phyloP scores from a whole-genome alignment of 345 rosid species.

The Ceriops decandra region DNA sequence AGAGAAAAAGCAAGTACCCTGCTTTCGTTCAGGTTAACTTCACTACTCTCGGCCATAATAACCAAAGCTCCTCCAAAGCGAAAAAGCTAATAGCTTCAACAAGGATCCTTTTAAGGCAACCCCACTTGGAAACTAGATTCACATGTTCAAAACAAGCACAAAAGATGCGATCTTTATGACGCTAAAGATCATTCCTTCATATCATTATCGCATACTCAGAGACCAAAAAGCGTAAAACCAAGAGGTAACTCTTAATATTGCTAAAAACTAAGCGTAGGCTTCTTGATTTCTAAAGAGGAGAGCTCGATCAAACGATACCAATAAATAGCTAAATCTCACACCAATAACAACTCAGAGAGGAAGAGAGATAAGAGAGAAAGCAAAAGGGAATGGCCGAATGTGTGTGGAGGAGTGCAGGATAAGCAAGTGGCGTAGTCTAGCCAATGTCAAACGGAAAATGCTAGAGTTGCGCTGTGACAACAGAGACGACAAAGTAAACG shows the following conservation, averaged over 20 bases:
- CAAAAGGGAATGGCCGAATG: background rate
- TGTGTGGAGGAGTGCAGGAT: constrained; percentile 18
- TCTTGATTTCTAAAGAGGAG: background rate
- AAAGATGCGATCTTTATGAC: constrained; percentile 8
- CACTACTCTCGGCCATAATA: constrained; percentile 68
- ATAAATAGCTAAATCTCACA: constrained; percentile 26
- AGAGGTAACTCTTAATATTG: constrained; percentile 5
- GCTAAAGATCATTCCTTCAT: constrained; percentile 2
- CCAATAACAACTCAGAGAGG: background rate
- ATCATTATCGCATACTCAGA: background rate
- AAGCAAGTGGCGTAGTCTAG: constrained; percentile 16
- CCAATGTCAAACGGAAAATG: rapidly evolving
- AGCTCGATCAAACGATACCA: background rate
- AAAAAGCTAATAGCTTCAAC: background rate
- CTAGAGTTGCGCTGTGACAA: constrained; percentile 21
- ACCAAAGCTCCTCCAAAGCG: background rate
- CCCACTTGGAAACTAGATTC: constrained; percentile 13
- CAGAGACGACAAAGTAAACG: constrained; percentile 34
- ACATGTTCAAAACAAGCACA: constrained; percentile 5
- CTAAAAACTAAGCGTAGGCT: background rate
- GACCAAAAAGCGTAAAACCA: background rate
- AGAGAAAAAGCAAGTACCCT: constrained; percentile 37
- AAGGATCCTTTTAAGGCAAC: constrained; percentile 26
- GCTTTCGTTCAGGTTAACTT: constrained; percentile 65
- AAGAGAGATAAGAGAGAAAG: background rate